Evolutionary conservation across 2,329 filamentous ascomycete genomes (phyloP).

Genomic region (Aspergillus calidoustus): DNA sequence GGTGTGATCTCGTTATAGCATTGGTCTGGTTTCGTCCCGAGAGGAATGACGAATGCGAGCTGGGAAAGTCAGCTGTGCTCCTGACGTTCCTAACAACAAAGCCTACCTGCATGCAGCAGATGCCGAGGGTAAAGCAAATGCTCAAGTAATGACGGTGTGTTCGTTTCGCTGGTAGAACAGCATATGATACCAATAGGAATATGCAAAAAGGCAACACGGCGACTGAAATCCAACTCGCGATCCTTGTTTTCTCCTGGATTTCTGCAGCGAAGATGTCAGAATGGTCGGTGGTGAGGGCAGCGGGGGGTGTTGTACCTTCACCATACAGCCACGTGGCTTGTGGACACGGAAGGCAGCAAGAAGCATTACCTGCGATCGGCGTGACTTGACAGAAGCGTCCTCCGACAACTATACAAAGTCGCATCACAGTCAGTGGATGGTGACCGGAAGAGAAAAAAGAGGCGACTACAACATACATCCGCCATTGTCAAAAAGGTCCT

Average conservation of each 20-base stretch:
- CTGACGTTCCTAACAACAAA: neutral
- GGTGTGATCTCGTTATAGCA: constrained; percentile 92
- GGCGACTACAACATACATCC: constrained; percentile 64
- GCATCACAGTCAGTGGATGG: constrained; percentile 16
- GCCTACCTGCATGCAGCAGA: constrained; percentile 78
- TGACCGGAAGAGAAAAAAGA: constrained; percentile 28
- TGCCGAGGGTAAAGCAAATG: constrained; percentile 77
- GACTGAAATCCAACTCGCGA: constrained; percentile 83
- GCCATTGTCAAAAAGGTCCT: constrained; percentile 62
- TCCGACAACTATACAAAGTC: constrained; percentile 54
- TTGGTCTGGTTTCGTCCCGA: constrained; percentile 76
- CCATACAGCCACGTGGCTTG: constrained; percentile 76
- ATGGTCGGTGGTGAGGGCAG: neutral
- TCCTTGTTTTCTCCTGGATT: constrained; percentile 62
- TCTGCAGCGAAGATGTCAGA: constrained; percentile 33
- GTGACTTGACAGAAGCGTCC: constrained; percentile 64
- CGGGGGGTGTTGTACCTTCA: constrained; percentile 48
- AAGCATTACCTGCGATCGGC: constrained; percentile 50
- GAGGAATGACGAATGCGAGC: constrained; percentile 88
- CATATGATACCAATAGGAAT: constrained; percentile 80
- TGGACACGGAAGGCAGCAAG: constrained; percentile 91
- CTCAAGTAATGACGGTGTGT: constrained; percentile 93
- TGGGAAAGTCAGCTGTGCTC: constrained; percentile 42
- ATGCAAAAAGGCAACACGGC: constrained; percentile 71
- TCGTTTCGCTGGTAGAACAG: constrained; percentile 80